A percentile compares a stretch with the other conserved stretches of the same genome.
Evolutionary conservation across 2,329 filamentous ascomycete species (phyloP).

Genomic region (Didymella glomerata): DNA sequence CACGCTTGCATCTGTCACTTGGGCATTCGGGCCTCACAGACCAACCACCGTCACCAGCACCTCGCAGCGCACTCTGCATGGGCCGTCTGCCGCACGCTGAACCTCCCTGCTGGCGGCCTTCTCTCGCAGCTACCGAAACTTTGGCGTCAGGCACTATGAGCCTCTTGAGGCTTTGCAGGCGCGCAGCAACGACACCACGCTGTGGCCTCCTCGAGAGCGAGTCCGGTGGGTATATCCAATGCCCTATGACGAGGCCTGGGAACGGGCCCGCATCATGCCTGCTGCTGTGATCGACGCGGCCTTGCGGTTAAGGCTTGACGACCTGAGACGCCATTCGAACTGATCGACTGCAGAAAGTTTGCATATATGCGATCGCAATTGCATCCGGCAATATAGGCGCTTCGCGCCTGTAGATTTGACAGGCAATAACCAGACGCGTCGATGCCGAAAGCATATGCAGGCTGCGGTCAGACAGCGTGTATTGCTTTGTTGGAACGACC

Average conservation of each 20-base stretch:
- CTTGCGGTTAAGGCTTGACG: constrained; percentile 46
- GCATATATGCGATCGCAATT: constrained; percentile 16
- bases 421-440: constrained; percentile 22
- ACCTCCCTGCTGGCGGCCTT: constrained; percentile 21
- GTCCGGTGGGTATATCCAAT: constrained; percentile 21
- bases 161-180: constrained; percentile 18
- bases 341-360: constrained; percentile 23
- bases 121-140: constrained; percentile 27
- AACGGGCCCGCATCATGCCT: constrained; percentile 22
- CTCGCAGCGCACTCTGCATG: constrained; percentile 26
- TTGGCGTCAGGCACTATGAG: constrained; percentile 25
- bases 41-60: constrained; percentile 35
- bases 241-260: constrained; percentile 17
- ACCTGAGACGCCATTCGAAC: constrained; percentile 25
- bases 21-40: constrained; percentile 36
- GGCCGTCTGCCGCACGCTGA: constrained; percentile 28
- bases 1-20: constrained; percentile 47
- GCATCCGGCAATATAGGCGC: constrained; percentile 15
- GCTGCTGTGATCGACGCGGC: constrained; percentile 43
- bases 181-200: constrained; percentile 22
- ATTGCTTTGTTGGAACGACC: constrained; percentile 28
- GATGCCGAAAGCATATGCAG: constrained; percentile 29
- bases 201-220: constrained; percentile 14
- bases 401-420: constrained; percentile 24
- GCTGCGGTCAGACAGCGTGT: constrained; percentile 23